Evolutionary conservation across 352 stramenopile genomes (phyloP), one percentile per base, ranked within the genome.

Genomic region (Blastocystis sp.): DNA sequence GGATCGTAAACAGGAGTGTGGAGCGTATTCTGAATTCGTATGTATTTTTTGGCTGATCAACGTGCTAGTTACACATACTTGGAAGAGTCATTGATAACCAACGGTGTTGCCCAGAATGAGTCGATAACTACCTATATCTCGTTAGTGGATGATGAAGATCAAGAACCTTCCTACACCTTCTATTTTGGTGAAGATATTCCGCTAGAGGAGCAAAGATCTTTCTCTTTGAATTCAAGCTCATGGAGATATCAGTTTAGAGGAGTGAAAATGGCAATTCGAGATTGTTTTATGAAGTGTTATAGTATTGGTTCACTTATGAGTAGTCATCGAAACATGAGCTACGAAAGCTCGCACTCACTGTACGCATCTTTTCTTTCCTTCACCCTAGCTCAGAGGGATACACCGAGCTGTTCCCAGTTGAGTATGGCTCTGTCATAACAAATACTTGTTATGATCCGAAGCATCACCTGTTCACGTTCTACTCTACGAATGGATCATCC

Each of bases 391-490:
- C 73, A 8, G 37, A 64, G 29, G 73, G 73, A 15, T 84, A 37
- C 11, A 68, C n/a, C 47, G 29, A 53, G 7, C 53, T 84, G 43
- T 53, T 84, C n/a, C 18, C 26, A 29, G 50, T 11, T 2, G 39
- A 50, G 5, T 43, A 39, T 23, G 59, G 62, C 15, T 47, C 73
- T 8, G 43, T 84, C 39, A 55, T 84, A 1, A 69, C 73, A 45
- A 84, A 84, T 43, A 37, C 68, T 6, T 84, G 73, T n/a, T 9
- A 69, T 26, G 62, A 84, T 45, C 23, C 54, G n/a, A 84, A 84
- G 26, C 13, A 84, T 29, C 23, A 66, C 1, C 34, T 64, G 7
- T 41, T 84, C 20, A 84, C 73, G 2, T 26, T 84, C 8, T 53
- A 84, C 47, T 53, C 62, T 15, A 15, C 41, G 4, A n/a, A 84